Evolutionary conservation across 148 eudicot genomes (phyloP).

Genomic region (Hydrangea macrophylla): DNA sequence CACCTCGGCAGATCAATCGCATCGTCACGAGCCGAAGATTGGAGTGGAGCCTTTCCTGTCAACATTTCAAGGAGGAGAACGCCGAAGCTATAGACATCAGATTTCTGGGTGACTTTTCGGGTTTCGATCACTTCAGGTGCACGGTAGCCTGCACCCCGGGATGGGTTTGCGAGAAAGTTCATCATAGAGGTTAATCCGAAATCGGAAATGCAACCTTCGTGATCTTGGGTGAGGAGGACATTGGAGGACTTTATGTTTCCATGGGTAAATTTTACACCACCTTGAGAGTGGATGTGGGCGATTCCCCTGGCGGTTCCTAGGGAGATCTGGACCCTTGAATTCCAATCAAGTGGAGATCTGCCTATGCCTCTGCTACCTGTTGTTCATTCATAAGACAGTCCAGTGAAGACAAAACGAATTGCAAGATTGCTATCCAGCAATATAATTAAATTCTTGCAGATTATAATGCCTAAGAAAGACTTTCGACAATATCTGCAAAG

Average conservation of each 20-base stretch:
- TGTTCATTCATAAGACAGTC: not conserved
- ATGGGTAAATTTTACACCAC: constrained; percentile 59
- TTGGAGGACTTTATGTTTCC: constrained; percentile 92
- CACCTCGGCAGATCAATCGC: constrained; percentile 86
- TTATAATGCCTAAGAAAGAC: too few species aligned
- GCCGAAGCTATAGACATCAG: constrained; percentile 97
- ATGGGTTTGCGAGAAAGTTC: constrained; percentile 36
- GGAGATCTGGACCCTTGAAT: constrained; percentile 59
- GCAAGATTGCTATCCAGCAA: not conserved
- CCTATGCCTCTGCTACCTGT: constrained; percentile 62
- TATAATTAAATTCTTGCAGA: not conserved
- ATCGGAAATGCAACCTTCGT: constrained; percentile 58
- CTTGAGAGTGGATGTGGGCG: constrained; percentile 71
- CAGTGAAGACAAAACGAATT: not conserved
- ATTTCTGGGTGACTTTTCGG: constrained; percentile 57
- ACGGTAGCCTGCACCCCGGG: constrained; percentile 63
- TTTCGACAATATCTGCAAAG: too few species aligned
- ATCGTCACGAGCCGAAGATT: constrained; percentile 47
- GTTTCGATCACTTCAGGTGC: constrained; percentile 81
- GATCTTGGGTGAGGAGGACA: constrained; percentile 62
- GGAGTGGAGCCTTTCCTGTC: constrained; percentile 73
- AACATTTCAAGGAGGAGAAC: constrained; percentile 77
- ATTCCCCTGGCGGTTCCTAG: constrained; percentile 75
- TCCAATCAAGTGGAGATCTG: constrained; percentile 72
- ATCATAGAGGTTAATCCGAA: constrained; percentile 58